Evolutionary conservation across 371 early-diverging fungal species (phyloP).

Genomic region (Mucor velutinosus): DNA sequence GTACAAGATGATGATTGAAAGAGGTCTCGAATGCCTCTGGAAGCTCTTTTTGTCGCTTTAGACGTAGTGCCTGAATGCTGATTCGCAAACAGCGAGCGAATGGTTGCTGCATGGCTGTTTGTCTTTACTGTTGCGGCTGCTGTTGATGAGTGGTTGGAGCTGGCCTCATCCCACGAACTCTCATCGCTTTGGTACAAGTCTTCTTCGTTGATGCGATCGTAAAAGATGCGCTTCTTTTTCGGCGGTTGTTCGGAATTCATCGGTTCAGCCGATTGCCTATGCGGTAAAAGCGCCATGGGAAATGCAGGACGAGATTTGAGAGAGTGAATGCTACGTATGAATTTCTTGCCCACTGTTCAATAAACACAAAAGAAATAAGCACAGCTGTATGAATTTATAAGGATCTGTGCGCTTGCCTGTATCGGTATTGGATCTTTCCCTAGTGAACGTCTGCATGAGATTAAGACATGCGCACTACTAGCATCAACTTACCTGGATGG

Average conservation of each 20-base stretch:
- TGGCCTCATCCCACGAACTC: background rate
- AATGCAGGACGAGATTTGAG: constrained; percentile 20
- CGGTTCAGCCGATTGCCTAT: constrained; percentile 12
- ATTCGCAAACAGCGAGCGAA: background rate
- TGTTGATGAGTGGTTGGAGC: background rate
- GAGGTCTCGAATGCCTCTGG: constrained; percentile 9
- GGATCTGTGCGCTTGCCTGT: constrained; percentile 5
- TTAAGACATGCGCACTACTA: background rate
- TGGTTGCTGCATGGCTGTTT: background rate
- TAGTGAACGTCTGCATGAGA: background rate
- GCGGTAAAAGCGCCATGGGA: constrained; percentile 14
- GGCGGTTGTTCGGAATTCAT: constrained; percentile 13
- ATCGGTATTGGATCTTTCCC: background rate
- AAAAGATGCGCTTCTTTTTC: constrained; percentile 16
- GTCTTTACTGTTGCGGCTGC: background rate
- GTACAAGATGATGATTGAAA: constrained; percentile 4
- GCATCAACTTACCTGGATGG: background rate
- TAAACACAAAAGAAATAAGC: background rate
- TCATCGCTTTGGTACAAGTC: background rate
- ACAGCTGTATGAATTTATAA: too few relatives aligned
- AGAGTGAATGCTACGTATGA: constrained; percentile 15
- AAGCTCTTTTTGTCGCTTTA: background rate
- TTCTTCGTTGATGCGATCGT: background rate
- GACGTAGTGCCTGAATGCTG: constrained; percentile 1
- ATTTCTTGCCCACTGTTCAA: constrained; percentile 13